Evolutionary conservation across 1,284 basidiomycete genomes (phyloP), one percentile per base, ranked within the genome.

Genomic region (Rhodotorula sp.): DNA sequence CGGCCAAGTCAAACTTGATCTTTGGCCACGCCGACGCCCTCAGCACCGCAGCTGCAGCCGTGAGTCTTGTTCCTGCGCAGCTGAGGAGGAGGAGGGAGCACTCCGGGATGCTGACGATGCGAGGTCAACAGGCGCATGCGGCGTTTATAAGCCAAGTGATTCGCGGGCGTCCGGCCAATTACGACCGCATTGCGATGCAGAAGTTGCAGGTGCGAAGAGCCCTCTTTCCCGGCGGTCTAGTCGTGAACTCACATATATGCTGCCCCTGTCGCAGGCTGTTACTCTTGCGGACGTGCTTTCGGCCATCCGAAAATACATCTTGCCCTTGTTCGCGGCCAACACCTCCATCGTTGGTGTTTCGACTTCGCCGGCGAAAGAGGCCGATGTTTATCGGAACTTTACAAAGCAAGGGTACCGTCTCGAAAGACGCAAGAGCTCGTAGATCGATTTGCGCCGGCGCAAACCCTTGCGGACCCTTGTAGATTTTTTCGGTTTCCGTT

Each of bases 1-100:
- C 91, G 0, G 93, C 94, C 8, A 94, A 96, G 84, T 92, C 91
- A 69, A 91, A 88, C 66, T 88, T 97, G 77, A 92, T 95, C 15
- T 98, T 88, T 79, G 84, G 85, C 16, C 89, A 92, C 14, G 88
- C 94, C 29, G 89, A 91, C 29, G 96, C 92, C 3, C 88, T 91
- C 34, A 87, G 87, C 16, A 86, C 88, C 72, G 94, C 51, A 3
- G 51, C 51, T n/a, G 51, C 51, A n/a, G 51, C 51, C 12, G 51
- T 52, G 23, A 52, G 51, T 52, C 39, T 43, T 43, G 10, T 12
- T 43, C 39, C 39, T 43, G 39, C 39, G 12, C 10, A 43, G 2
- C 39, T 43, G 39, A 12, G 12, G 10, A 43, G 39, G 39, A 43
- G 8, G 10, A 14, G 12, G 39, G 39, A 43, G 39, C 39, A 43